Conservation (phyloP, 106 monocot species). For the Dendrobium catenatum region DNA sequence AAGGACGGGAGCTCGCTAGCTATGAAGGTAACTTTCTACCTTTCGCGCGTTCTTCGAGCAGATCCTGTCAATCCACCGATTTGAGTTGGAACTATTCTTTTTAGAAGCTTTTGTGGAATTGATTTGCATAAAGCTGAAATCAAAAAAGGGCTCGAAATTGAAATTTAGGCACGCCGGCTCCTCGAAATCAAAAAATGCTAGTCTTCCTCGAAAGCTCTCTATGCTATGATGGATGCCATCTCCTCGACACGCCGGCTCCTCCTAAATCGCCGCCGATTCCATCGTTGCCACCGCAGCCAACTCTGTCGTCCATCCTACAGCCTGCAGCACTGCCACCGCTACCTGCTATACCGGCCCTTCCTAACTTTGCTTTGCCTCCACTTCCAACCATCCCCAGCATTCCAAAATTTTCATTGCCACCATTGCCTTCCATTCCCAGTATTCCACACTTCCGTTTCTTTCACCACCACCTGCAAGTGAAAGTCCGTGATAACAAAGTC, state of each 20-base stretch:
- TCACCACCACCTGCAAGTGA: slow-evolving; percentile 5
- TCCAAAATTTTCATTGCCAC: not conserved
- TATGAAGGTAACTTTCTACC: too few species aligned
- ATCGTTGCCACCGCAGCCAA: not conserved
- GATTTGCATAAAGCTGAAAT: too few species aligned
- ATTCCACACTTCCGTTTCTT: not conserved
- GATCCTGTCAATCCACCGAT: too few species aligned
- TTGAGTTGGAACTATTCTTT: too few species aligned
- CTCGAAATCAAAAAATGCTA: not conserved
- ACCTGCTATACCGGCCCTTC: not conserved
- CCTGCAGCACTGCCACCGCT: not conserved
- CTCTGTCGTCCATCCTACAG: not conserved
- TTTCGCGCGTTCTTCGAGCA: too few species aligned
- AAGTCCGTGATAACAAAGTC: too few species aligned
- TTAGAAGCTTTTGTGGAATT: too few species aligned
- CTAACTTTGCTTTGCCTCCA: not conserved
- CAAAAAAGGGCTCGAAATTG: too few species aligned
- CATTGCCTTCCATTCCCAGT: not conserved
- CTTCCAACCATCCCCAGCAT: not conserved
- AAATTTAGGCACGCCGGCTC: too few species aligned
- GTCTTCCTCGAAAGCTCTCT: not conserved
- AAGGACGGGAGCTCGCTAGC: too few species aligned
- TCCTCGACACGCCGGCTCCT: not conserved
- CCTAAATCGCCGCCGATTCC: not conserved
- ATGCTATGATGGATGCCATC: not conserved